phyloP scores from a whole-genome alignment of 1,284 basidiomycete species.

The Taiwanofungus camphoratus region DNA sequence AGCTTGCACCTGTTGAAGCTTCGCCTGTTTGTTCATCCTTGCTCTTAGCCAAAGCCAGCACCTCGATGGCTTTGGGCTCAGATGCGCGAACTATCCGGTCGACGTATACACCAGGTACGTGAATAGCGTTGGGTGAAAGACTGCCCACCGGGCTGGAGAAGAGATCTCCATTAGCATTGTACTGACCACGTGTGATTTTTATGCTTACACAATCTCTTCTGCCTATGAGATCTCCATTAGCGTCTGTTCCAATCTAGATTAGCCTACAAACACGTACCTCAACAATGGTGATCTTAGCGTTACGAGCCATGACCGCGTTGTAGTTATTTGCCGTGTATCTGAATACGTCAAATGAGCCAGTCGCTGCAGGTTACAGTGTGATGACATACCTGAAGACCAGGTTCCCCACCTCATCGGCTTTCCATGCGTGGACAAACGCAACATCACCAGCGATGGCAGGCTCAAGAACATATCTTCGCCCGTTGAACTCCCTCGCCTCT shows the following conservation, averaged over 20 bases:
- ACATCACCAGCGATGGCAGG: slow-evolving; percentile 82
- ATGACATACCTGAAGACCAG: slow-evolving; percentile 65
- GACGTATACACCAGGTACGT: slow-evolving; percentile 85
- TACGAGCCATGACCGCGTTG: slow-evolving; percentile 81
- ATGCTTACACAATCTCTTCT: slow-evolving; percentile 72
- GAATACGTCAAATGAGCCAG: background rate
- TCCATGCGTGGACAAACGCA: slow-evolving; percentile 91
- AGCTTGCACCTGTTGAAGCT: slow-evolving; percentile 21
- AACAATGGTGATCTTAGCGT: slow-evolving; percentile 86
- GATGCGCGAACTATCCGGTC: slow-evolving; percentile 80
- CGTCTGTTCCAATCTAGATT: background rate
- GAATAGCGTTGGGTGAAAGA: slow-evolving; percentile 78
- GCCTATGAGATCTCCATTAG: slow-evolving; percentile 41
- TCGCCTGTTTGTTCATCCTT: slow-evolving; percentile 17
- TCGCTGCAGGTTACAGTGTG: no score
- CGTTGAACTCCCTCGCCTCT: slow-evolving; percentile 75
- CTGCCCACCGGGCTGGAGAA: slow-evolving; percentile 57
- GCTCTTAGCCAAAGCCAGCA: slow-evolving; percentile 53
- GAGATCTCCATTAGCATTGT: background rate
- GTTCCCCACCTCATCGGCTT: slow-evolving; percentile 87
- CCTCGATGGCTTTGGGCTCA: slow-evolving; percentile 74
- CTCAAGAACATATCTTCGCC: slow-evolving; percentile 83
- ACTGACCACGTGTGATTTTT: background rate
- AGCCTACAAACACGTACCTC: slow-evolving; percentile 47
- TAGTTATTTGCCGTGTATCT: slow-evolving; percentile 90